Base-by-base conservation (phyloP, 192 early-diverging fungal species). In the Coemansia sp. region DNA sequence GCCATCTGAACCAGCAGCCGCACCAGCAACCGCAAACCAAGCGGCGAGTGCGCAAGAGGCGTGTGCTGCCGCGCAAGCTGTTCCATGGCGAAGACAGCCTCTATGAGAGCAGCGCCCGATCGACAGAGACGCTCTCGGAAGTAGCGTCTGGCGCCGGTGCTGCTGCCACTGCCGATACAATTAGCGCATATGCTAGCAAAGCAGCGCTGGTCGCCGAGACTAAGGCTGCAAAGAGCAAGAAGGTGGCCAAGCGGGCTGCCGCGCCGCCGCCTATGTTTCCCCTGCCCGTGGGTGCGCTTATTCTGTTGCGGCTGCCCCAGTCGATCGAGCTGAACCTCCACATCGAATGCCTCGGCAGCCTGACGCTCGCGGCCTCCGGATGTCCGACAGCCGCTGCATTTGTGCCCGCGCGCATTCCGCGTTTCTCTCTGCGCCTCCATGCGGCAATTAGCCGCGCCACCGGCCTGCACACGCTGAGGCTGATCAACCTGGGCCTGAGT, bases 41-140 rank as follows among this genome's bases (percentile, higher is more conserved):
- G 15, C 64, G 64, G 4, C 64, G 60, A 40, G 52, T 75, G 64
- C 72, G 72, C 42, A 75, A 75, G 60, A 64, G 72, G 52, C 58
- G 63, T 22, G 72, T 75, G 47, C 55, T 75, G 29, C 72, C 72
- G 34, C 62, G 50, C 34, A 56, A 54, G 2, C 39, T 75, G 45
- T 74, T 74, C 55, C 46, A 57, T 4, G 19, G 32, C 3, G 24
- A 34, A 14, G 30, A 32, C 30, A 32, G 30, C 30, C n/a, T n/a
- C n/a, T n/a, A n/a, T n/a, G n/a, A n/a, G n/a, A n/a, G 41, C 18
- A 33, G 46, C n/a, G 19, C 57, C 24, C 15, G 22, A 44, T 63
- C 59, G n/a, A 58, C 59, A 4, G 67, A 70, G 19, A 70, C 67
- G 20, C 32, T 70, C 26, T n/a, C n/a, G n/a, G n/a, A n/a, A n/a